phyloP scores from a whole-genome alignment of 148 eudicot genomes.

The Vaccinium corymbosum region DNA sequence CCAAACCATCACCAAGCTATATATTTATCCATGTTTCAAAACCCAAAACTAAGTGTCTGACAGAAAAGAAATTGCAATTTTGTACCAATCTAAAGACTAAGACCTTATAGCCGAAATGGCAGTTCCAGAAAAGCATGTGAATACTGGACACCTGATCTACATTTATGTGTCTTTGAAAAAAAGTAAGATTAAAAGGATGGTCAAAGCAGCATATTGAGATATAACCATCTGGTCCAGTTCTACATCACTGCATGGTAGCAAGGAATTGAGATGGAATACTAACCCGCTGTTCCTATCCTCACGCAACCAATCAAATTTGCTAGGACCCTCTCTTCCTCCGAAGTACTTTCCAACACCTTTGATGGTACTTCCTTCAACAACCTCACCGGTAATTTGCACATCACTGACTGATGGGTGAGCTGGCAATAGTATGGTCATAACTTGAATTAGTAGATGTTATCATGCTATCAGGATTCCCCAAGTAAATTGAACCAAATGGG shows the following conservation, averaged over 20 bases:
- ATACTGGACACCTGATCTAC: not conserved
- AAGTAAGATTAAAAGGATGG: not conserved
- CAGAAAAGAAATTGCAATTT: not conserved
- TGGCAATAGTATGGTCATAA: constrained; percentile 27
- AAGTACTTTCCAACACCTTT: constrained; percentile 83
- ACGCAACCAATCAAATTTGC: constrained; percentile 90
- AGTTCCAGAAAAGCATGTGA: not conserved
- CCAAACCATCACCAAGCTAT: not conserved
- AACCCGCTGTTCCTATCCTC: constrained; percentile 78
- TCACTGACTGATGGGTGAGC: constrained; percentile 90
- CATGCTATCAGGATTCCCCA: constrained; percentile 1
- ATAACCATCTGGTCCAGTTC: not conserved
- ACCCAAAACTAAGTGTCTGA: not conserved
- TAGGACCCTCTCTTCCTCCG: constrained; percentile 99
- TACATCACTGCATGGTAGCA: not conserved
- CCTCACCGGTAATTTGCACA: constrained; percentile 72
- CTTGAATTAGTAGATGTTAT: not conserved
- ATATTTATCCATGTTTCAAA: not conserved
- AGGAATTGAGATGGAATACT: constrained; percentile 21
- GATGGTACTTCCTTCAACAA: constrained; percentile 65
- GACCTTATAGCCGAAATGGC: not conserved
- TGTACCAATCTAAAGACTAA: not conserved
- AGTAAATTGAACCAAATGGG: constrained; percentile 8
- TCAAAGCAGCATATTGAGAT: not conserved
- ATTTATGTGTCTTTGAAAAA: not conserved